A percentile compares a stretch with the other conserved stretches of the same genome.
Conservation (phyloP, 2,329 filamentous ascomycete species). For the Daldinia sp. region DNA sequence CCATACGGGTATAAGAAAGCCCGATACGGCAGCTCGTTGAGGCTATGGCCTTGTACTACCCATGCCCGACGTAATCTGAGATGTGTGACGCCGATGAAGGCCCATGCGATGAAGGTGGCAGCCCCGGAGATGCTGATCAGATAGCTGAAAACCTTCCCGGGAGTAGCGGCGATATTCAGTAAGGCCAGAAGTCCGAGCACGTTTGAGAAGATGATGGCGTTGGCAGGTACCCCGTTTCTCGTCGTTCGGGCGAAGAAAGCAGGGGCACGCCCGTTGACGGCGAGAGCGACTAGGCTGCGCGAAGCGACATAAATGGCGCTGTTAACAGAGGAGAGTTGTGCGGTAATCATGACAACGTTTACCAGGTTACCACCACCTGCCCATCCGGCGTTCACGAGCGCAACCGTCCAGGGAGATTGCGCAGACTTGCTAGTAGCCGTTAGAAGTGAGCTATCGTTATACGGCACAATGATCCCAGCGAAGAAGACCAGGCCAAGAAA, state of each 20-base stretch:
- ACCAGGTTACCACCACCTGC: constrained; percentile 48
- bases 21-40: constrained; percentile 11
- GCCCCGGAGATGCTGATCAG: constrained; percentile 49
- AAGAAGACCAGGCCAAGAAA: constrained; percentile 53
- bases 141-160: constrained; percentile 42
- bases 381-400: constrained; percentile 49
- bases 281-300: constrained; percentile 49
- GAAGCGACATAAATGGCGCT: constrained; percentile 51
- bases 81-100: constrained; percentile 51
- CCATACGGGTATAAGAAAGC: not conserved
- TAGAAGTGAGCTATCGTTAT: constrained; percentile 53
- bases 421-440: constrained; percentile 49
- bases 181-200: constrained; percentile 49
- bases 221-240: constrained; percentile 46
- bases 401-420: constrained; percentile 51
- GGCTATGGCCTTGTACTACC: constrained; percentile 45
- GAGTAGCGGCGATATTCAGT: constrained; percentile 49
- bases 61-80: constrained; percentile 48
- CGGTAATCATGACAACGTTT: constrained; percentile 54
- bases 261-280: constrained; percentile 46
- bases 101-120: constrained; percentile 51
- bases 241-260: constrained; percentile 49
- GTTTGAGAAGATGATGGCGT: constrained; percentile 51
- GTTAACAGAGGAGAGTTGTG: constrained; percentile 53
- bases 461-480: constrained; percentile 52